Base-by-base conservation (phyloP, 768 basidiomycete species). In the Suillus sp. region DNA sequence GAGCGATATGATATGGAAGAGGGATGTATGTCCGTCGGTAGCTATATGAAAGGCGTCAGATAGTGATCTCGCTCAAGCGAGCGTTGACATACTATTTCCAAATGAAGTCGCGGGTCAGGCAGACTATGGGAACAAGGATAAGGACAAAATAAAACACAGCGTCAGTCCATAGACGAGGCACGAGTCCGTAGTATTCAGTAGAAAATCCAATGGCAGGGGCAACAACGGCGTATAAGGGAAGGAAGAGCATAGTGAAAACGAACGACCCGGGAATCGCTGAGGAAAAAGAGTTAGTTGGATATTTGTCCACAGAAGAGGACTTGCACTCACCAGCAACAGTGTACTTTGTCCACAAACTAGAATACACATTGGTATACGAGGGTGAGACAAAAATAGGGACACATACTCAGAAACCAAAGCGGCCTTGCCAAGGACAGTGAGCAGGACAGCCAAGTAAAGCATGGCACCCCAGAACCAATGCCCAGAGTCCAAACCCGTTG, bases 401-500 rank as follows among this genome's bases (percentile, higher is more conserved):
- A 81, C 95, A 71, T 74, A 99, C 97, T 99, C 96, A 4, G 97
- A 99, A 50, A 99, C 91, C 64, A 99, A 77, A 0, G 96, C 96
- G 18, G 97, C 97, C 77, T 99, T 99, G 48, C 96, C 97, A 9
- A 99, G 86, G 3, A 99, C 96, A 1, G 96, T 99, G 57, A 98
- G 80, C 34, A 99, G 83, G 9, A 97, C 93, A 1, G 92, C 88
- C 53, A 99, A 85, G 74, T 99, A 99, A n/a, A 99, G 78, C 27
- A 91, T 92, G 14, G 95, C 96, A 56, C 97, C 97, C 96, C 96
- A 99, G 69, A 96, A 93, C 97, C 97, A 99, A 79, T 95, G 94
- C 1, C 95, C 96, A 13, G 91, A 87, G 72, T 96, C 93, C 62
- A 85, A 81, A 2, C 97, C 97, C 60, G 86, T 81, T 0, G 84